These are phyloP conservation scores for Cercospora beticola DNA, from an alignment of 2,329 filamentous ascomycete species.

Conservation along the genomic window DNA sequence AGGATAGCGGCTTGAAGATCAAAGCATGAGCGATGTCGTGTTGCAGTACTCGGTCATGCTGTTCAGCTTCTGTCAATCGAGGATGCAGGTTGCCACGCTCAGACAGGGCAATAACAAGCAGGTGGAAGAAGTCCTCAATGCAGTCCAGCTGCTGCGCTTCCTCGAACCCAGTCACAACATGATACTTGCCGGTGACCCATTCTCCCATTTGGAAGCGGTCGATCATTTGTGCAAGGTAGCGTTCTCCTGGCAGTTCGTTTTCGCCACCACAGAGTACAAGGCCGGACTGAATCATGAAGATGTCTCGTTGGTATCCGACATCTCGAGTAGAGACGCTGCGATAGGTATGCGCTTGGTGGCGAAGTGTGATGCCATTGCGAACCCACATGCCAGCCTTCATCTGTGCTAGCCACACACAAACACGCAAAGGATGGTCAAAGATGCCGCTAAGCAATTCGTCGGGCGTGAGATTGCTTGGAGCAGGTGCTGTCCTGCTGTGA, in stretches of 20 bases:
- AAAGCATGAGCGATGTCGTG: slow-evolving; percentile 90
- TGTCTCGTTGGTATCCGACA: slow-evolving; percentile 89
- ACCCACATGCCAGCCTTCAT: slow-evolving; percentile 99
- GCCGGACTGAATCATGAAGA: slow-evolving; percentile 89
- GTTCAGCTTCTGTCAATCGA: slow-evolving; percentile 64
- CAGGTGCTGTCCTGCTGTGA: slow-evolving; percentile 21
- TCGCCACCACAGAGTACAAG: slow-evolving; percentile 81
- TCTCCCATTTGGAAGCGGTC: slow-evolving; percentile 85
- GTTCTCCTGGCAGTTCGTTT: slow-evolving; percentile 46
- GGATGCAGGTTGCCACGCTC: slow-evolving; percentile 80
- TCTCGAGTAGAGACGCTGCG: slow-evolving; percentile 85
- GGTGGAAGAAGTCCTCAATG: slow-evolving; percentile 91
- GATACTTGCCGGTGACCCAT: slow-evolving; percentile 84
- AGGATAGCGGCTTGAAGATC: slow-evolving; percentile 94
- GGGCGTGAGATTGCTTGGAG: slow-evolving; percentile 26
- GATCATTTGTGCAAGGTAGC: slow-evolving; percentile 82
- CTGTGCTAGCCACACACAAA: slow-evolving; percentile 94
- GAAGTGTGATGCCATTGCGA: slow-evolving; percentile 89
- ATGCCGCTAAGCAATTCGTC: slow-evolving; percentile 46
- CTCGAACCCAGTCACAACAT: slow-evolving; percentile 73
- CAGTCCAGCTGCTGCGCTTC: slow-evolving; percentile 87
- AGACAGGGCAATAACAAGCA: slow-evolving; percentile 85
- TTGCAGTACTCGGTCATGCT: slow-evolving; percentile 67
- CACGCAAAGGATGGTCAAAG: slow-evolving; percentile 89
- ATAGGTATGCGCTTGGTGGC: slow-evolving; percentile 93